phyloP scores from a whole-genome alignment of 805 yeast species.

The Starmera pachycereana region DNA sequence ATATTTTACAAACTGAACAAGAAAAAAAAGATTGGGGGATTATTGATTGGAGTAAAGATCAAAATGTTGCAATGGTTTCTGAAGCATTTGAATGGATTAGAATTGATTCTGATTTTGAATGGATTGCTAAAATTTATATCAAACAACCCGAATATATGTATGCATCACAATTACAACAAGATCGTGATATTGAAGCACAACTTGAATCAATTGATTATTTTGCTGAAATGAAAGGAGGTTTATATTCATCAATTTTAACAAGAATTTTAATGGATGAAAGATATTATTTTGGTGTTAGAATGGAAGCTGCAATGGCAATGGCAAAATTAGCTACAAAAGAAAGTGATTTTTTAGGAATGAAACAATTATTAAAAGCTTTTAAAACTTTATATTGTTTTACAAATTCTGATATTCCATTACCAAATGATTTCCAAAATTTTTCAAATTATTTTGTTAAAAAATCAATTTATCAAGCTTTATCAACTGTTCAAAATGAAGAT shows the following conservation, averaged over 20 bases:
- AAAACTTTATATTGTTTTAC: conserved; percentile 65
- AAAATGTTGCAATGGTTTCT: conserved; percentile 54
- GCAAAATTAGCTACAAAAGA: conserved; percentile 55
- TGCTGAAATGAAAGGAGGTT: conserved; percentile 45
- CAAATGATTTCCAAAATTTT: conserved; percentile 73
- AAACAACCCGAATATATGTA: conserved; percentile 94
- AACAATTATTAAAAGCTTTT: conserved; percentile 62
- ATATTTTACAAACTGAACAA: conserved; percentile 48
- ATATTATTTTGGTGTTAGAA: conserved; percentile 81
- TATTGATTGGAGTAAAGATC: conserved; percentile 58
- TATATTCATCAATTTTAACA: conserved; percentile 67
- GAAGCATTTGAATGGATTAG: conserved; percentile 98
- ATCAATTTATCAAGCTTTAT: conserved; percentile 53
- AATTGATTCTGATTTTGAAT: conserved; percentile 95
- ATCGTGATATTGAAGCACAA: conserved; percentile 94
- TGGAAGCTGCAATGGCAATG: conserved; percentile 76
- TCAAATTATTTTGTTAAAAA: conserved; percentile 60
- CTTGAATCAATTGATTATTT: conserved; percentile 71
- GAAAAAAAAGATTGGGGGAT: conserved; percentile 68
- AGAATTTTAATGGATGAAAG: conserved; percentile 77
- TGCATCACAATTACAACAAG: conserved; percentile 87
- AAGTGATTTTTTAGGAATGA: conserved; percentile 59
- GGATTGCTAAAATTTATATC: conserved; percentile 78
- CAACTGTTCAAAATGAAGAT: conserved; percentile 47
- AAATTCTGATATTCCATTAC: conserved; percentile 53